Conservation (phyloP, 257 asterid genomes). For the Solanum virginianum region DNA sequence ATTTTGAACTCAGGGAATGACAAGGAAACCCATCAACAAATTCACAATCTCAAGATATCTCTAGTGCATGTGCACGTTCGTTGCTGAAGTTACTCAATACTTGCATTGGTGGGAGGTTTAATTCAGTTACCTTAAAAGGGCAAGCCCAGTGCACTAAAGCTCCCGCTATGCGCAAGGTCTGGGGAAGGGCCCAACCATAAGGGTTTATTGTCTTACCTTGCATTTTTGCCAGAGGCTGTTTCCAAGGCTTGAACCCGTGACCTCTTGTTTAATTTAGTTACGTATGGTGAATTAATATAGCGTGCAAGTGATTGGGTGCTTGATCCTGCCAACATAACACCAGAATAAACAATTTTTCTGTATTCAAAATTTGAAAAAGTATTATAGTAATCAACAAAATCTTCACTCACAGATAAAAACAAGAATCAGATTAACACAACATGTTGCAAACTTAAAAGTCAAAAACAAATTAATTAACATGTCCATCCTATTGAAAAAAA, state of each 20-base stretch:
- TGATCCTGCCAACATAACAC: not conserved
- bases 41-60: not conserved
- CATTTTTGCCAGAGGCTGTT: too few species aligned
- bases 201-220: too few species aligned
- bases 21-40: not conserved
- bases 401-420: not conserved
- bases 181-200: too few species aligned
- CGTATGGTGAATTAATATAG: not conserved
- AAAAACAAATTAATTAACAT: not conserved
- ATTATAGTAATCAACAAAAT: not conserved
- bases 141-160: too few species aligned
- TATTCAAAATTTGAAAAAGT: not conserved
- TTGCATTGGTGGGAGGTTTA: not conserved
- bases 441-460: not conserved
- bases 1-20: too few species aligned
- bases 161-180: too few species aligned
- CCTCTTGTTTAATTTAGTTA: too few species aligned
- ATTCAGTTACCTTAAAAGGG: not conserved
- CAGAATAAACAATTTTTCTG: not conserved
- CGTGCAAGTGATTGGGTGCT: not conserved
- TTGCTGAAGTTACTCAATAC: not conserved
- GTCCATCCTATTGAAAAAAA: not conserved
- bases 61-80: too few species aligned
- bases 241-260: too few species aligned
- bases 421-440: not conserved